A percentile compares a stretch with the other conserved stretches of the same genome.
Conservation (phyloP, 2,329 filamentous ascomycete species). For the Paraphaeosphaeria minitans region DNA sequence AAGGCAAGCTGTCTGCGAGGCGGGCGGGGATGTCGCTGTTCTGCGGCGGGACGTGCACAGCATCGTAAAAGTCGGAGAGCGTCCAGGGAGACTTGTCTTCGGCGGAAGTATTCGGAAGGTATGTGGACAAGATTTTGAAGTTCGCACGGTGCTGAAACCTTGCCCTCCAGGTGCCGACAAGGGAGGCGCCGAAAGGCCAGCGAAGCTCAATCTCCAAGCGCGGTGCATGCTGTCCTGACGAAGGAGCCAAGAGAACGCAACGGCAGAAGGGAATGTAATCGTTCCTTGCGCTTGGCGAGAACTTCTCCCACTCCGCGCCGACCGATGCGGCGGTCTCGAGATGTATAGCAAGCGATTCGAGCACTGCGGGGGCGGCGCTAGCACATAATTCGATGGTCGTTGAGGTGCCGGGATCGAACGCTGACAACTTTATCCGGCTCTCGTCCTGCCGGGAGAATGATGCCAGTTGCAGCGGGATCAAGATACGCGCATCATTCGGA, state of each 20-base stretch:
- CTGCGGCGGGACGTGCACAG: slow-evolving; percentile 65
- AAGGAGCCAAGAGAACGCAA: slow-evolving; percentile 24
- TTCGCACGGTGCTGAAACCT: slow-evolving; percentile 29
- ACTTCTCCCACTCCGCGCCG: slow-evolving; percentile 25
- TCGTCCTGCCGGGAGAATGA: slow-evolving; percentile 18
- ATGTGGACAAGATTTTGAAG: slow-evolving; percentile 31
- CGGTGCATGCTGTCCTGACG: slow-evolving; percentile 10
- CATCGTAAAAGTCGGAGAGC: slow-evolving; percentile 70
- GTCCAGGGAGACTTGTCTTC: slow-evolving; percentile 47
- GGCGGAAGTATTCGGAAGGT: slow-evolving; percentile 22
- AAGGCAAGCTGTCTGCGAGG: slow-evolving; percentile 33
- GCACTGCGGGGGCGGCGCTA: slow-evolving; percentile 17
- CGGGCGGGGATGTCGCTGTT: slow-evolving; percentile 36
- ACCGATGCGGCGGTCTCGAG: slow-evolving; percentile 28
- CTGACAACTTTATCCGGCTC: slow-evolving; percentile 23
- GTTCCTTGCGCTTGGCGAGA: slow-evolving; percentile 11
- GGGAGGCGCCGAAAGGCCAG: slow-evolving; percentile 35
- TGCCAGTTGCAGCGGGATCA: slow-evolving; percentile 26
- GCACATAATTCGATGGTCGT: slow-evolving; percentile 27
- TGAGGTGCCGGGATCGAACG: slow-evolving; percentile 24
- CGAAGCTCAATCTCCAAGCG: slow-evolving; percentile 34
- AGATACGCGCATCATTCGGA: not conserved
- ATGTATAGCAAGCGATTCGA: slow-evolving; percentile 29
- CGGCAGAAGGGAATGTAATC: slow-evolving; percentile 33
- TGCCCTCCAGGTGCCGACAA: slow-evolving; percentile 28